A percentile compares a stretch with the other conserved stretches of the same genome.
Evolutionary conservation across 2,329 filamentous ascomycete species (phyloP).

Genomic region (Trichoderma lentiforme): DNA sequence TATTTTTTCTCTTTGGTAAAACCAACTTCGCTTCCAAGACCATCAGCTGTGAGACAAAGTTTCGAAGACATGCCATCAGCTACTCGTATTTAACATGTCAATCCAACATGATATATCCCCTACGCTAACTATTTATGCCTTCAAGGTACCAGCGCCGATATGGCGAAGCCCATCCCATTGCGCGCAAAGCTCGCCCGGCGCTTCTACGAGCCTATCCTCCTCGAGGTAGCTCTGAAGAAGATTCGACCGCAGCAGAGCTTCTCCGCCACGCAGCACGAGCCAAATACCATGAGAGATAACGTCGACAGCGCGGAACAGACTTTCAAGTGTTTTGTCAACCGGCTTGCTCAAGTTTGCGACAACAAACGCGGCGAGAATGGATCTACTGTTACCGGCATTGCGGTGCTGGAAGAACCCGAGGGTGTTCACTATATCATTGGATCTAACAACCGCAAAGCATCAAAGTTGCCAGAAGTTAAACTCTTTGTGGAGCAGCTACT

Average conservation of each 20-base stretch:
- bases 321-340: slow-evolving; percentile 32
- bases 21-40: not conserved
- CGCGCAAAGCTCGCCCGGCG: slow-evolving; percentile 24
- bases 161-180: slow-evolving; percentile 7
- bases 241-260: slow-evolving; percentile 5
- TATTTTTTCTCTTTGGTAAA: no score
- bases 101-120: no score
- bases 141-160: not conserved
- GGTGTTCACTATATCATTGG: slow-evolving; percentile 31
- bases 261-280: not conserved
- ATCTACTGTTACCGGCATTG: slow-evolving; percentile 31
- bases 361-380: slow-evolving; percentile 24
- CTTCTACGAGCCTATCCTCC: slow-evolving; percentile 30
- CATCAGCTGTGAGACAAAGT: not conserved
- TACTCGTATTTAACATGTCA: not conserved
- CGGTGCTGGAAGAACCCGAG: slow-evolving; percentile 28
- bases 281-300: not conserved
- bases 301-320: slow-evolving; percentile 23
- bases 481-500: slow-evolving; percentile 22
- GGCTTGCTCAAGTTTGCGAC: slow-evolving; percentile 33
- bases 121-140: not conserved
- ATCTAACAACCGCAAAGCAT: slow-evolving; percentile 26
- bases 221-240: slow-evolving; percentile 26
- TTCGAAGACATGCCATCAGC: not conserved
- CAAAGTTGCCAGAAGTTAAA: not conserved